Evolutionary conservation across 495 filamentous ascomycete species (phyloP).

Genomic region (Opeltia flavorubescens): DNA sequence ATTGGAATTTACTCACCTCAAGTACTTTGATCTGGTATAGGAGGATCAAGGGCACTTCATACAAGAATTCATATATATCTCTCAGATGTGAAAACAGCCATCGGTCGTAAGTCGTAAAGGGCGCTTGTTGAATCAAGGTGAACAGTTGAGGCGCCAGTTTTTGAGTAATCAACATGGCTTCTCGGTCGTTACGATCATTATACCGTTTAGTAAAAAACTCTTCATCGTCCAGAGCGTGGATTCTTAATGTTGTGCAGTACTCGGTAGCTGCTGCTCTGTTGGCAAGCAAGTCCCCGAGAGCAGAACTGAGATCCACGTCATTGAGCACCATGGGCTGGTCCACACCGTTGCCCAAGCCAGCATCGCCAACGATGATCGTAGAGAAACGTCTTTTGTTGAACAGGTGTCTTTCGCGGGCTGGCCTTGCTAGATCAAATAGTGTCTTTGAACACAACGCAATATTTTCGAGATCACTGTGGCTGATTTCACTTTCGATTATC

Average conservation of each 20-base stretch:
- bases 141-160: not conserved
- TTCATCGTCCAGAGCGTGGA: not conserved
- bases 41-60: not conserved
- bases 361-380: not conserved
- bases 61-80: not conserved
- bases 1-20: not conserved
- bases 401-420: not conserved
- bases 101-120: not conserved
- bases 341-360: not conserved
- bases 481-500: not conserved
- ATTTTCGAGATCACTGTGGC: not conserved
- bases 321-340: not conserved
- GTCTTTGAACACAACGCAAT: not conserved
- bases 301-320: not conserved
- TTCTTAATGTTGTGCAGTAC: not conserved
- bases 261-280: not conserved
- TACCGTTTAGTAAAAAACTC: not conserved
- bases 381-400: not conserved
- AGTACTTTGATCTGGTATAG: not conserved
- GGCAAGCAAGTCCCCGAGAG: not conserved
- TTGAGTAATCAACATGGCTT: not conserved
- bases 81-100: not conserved
- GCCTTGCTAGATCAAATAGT: not conserved
- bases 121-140: not conserved
- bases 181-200: not conserved